Base-by-base conservation (phyloP, 352 stramenopile genomes). In the Phytophthora sp. region DNA sequence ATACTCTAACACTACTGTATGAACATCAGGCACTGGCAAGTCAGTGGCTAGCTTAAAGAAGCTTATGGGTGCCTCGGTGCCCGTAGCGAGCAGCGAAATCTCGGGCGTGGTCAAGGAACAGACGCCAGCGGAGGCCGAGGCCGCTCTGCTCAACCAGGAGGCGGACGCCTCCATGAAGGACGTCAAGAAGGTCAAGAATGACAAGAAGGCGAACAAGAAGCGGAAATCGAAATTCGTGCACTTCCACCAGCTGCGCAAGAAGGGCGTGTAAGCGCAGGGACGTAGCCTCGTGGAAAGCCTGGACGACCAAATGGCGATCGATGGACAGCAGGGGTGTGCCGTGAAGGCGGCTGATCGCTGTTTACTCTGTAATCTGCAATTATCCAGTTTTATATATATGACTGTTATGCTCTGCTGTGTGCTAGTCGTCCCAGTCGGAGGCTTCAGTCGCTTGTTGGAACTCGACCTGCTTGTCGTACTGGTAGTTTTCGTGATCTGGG, bases 241-340 rank as follows among this genome's bases (percentile, higher is more conserved):
- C 69, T 94, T 95, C 74, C 85, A 95, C 77, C 79, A 80, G 51
- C 74, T 94, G 38, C 87, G 87, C 60, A 95, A 95, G 80, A 95
- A 95, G 76, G 87, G 87, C 51, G 84, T 90, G 71, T 94, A 88
- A 82, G 66, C 35, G 5, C 31, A 31, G 31, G 56, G 18, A 35
- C 21, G 55, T 33, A 57, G 31, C 31, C 35, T 44, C 16, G 23
- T 56, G 36, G 50, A 41, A 54, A 60, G 47, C 38, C 35, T 64
- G 61, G 50, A 64, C 46, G 38, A 58, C 16, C 49, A 62, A 74
- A 59, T 52, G 63, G 39, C 67, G 51, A 54, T 57, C 57, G 45
- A 71, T 36, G 21, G 33, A 47, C 47, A 36, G 6, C 24, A 52
- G 13, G 16, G 13, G 45, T 16, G 26, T 53, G 61, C 44, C 21